Conservation (phyloP, 2,329 filamentous ascomycete species). For the Rutstroemia sp. region DNA sequence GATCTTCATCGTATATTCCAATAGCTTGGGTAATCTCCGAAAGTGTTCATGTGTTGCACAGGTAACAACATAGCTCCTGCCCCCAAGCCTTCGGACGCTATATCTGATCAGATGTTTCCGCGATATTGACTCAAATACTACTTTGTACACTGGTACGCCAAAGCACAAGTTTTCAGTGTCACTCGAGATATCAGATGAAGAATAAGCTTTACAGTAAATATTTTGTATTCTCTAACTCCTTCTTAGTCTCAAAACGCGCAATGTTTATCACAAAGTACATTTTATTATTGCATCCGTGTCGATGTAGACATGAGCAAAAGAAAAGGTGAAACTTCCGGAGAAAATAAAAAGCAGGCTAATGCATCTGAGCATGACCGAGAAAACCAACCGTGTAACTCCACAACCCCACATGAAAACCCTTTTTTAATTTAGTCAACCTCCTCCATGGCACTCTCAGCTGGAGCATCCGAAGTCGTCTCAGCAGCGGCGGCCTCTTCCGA, state of each 20-base stretch:
- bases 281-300: not conserved
- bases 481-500: constrained; percentile 53
- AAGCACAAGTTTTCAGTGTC: not conserved
- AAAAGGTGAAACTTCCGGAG: not conserved
- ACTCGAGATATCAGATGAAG: not conserved
- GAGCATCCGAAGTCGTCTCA: constrained; percentile 48
- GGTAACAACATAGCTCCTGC: not conserved
- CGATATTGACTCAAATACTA: no score
- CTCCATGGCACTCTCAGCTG: constrained; percentile 84
- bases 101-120: not conserved
- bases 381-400: constrained; percentile 28
- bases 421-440: constrained; percentile 79
- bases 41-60: not conserved
- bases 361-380: constrained; percentile 9
- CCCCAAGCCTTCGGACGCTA: not conserved
- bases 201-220: not conserved
- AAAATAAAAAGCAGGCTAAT: constrained; percentile 5
- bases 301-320: not conserved
- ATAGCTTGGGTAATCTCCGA: not conserved
- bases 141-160: not conserved
- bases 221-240: not conserved
- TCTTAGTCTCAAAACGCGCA: not conserved
- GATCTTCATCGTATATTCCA: no score
- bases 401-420: constrained; percentile 17
- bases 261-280: constrained; percentile 1